Evolutionary conservation across 1,139 yeast genomes (phyloP).

Genomic region (Yamadazyma spencermartinsiae): DNA sequence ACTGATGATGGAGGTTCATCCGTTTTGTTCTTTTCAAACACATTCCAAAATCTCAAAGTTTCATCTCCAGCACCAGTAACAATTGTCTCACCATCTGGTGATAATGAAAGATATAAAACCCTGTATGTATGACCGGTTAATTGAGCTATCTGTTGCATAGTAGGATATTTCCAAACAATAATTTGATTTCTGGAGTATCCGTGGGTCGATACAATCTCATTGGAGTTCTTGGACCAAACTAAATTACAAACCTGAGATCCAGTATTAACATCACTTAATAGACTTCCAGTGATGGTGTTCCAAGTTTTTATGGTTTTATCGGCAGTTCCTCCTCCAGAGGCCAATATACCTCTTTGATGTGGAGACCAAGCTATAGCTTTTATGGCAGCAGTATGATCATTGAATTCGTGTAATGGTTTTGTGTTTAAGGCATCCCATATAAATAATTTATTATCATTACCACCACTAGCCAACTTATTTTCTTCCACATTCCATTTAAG

Average conservation of each 20-base stretch:
- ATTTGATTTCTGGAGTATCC: constrained; percentile 92
- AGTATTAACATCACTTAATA: constrained; percentile 78
- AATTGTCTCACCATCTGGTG: constrained; percentile 98
- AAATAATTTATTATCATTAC: constrained; percentile 82
- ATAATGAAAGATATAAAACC: constrained; percentile 82
- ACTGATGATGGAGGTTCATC: constrained; percentile 63
- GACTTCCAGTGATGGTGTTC: constrained; percentile 82
- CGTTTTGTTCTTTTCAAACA: constrained; percentile 71
- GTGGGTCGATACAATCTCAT: constrained; percentile 92
- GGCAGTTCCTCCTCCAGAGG: constrained; percentile 97
- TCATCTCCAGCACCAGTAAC: constrained; percentile 99
- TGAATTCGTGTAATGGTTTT: constrained; percentile 70
- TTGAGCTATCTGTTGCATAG: constrained; percentile 90
- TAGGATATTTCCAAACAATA: constrained; percentile 92
- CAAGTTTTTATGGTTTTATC: constrained; percentile 89
- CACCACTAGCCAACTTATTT: constrained; percentile 87
- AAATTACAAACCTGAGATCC: constrained; percentile 96
- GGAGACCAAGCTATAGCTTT: constrained; percentile 98
- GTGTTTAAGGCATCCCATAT: constrained; percentile 85
- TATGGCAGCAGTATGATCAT: constrained; percentile 91
- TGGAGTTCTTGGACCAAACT: constrained; percentile 89
- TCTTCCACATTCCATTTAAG: constrained; percentile 90
- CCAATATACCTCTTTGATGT: constrained; percentile 88
- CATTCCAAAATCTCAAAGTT: constrained; percentile 90
- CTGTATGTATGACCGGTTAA: constrained; percentile 93